These are phyloP conservation scores for Didymella pomorum DNA, from an alignment of 2,329 filamentous ascomycete species.

Conservation along the genomic window DNA sequence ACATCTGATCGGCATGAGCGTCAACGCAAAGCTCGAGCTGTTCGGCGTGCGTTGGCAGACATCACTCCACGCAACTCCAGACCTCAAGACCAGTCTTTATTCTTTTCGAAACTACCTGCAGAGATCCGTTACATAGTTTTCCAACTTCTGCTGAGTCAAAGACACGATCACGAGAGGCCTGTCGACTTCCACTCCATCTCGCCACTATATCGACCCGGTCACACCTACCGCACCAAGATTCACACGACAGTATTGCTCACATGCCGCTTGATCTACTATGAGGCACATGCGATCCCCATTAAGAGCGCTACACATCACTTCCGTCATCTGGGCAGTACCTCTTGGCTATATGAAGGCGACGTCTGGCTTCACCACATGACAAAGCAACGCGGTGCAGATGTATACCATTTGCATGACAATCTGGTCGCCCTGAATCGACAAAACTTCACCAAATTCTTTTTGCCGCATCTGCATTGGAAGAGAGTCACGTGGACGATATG, in stretches of 20 bases:
- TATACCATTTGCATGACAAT: slow-evolving; percentile 37
- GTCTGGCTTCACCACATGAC: slow-evolving; percentile 32
- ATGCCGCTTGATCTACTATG: slow-evolving; percentile 51
- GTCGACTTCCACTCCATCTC: slow-evolving; percentile 21
- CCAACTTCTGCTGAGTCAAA: slow-evolving; percentile 27
- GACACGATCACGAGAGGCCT: slow-evolving; percentile 13
- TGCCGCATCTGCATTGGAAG: slow-evolving; percentile 32
- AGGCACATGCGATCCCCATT: slow-evolving; percentile 49
- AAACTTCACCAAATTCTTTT: slow-evolving; percentile 24
- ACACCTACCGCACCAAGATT: slow-evolving; percentile 40
- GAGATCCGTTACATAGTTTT: slow-evolving; percentile 35
- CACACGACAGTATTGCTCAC: slow-evolving; percentile 48
- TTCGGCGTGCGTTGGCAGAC: slow-evolving; percentile 26
- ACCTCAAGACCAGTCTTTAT: slow-evolving; percentile 30
- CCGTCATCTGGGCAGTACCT: slow-evolving; percentile 14
- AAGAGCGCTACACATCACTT: slow-evolving; percentile 39
- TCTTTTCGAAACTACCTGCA: slow-evolving; percentile 36
- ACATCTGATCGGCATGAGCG: slow-evolving; percentile 22
- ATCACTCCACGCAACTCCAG: slow-evolving; percentile 31
- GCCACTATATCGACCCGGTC: slow-evolving; percentile 31
- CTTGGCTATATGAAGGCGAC: slow-evolving; percentile 21
- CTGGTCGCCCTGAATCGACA: slow-evolving; percentile 5
- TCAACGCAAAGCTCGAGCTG: slow-evolving; percentile 24
- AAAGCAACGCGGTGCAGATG: slow-evolving; percentile 28
- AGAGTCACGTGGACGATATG: slow-evolving; percentile 37